Percentiles rank a stretch among this genome's conserved stretches.
These are phyloP conservation scores for Curvularia sp. DNA, from an alignment of 2,329 filamentous ascomycete genomes.

Conservation along the genomic window DNA sequence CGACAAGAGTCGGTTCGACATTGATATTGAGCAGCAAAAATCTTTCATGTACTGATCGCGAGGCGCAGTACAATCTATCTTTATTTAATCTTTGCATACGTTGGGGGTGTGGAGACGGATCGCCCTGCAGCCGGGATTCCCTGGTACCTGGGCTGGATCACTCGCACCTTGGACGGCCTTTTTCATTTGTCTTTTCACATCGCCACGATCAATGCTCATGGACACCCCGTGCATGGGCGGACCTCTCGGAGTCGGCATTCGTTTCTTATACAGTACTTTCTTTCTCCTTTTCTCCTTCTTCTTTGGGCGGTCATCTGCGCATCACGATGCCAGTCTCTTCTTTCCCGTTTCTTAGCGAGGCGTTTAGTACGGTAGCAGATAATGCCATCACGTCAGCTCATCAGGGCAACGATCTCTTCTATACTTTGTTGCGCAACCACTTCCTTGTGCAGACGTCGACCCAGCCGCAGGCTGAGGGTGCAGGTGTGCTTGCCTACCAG, in stretches of 20 bases:
- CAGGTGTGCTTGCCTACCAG: conserved; percentile 1
- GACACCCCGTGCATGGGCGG: conserved; percentile 20
- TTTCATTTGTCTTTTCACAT: conserved; percentile 21
- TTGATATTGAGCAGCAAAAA: conserved; percentile 48
- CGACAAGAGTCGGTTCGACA: conserved; percentile 45
- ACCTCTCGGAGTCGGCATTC: conserved; percentile 23
- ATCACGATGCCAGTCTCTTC: conserved; percentile 6
- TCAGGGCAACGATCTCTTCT: not conserved
- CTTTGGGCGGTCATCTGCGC: conserved; percentile 16
- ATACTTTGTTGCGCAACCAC: conserved; percentile 1
- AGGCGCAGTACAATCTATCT: conserved; percentile 21
- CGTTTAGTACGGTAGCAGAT: conserved; percentile 14
- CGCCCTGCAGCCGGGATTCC: conserved; percentile 25
- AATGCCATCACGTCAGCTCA: conserved; percentile 13
- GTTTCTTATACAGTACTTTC: conserved; percentile 2
- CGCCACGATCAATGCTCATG: conserved; percentile 22
- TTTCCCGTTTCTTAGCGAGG: conserved; percentile 2
- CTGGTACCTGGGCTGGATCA: conserved; percentile 9
- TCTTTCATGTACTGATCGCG: conserved; percentile 44
- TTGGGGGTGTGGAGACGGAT: conserved; percentile 21
- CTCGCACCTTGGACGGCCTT: conserved; percentile 11
- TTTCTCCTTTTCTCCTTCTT: conserved; percentile 9
- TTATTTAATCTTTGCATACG: conserved; percentile 27
- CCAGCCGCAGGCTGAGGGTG: not conserved
- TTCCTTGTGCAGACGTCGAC: conserved; percentile 1